Conservation (phyloP, 1,284 basidiomycete species). For the Xerocomus cyaneibrunnescens region DNA sequence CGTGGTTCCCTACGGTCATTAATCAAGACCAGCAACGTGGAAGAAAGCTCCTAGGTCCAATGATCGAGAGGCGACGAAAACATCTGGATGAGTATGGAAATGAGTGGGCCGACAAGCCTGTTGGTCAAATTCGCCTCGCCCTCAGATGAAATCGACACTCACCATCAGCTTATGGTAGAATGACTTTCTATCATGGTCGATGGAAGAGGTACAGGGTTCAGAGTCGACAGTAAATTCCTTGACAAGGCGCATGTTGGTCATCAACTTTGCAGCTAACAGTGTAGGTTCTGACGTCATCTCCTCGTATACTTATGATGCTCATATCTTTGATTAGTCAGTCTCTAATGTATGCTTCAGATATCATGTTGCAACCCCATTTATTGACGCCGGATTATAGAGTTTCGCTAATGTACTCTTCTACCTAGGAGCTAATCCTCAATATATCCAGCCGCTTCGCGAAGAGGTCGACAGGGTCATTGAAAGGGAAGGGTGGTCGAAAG, state of each 20-base stretch:
- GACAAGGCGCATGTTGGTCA: neutral
- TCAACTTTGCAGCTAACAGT: neutral
- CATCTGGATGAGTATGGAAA: constrained; percentile 25
- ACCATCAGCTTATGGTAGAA: too few relatives aligned
- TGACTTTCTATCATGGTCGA: constrained; percentile 47
- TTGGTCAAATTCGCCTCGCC: too few relatives aligned
- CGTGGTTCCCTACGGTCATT: neutral
- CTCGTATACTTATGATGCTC: neutral
- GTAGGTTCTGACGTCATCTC: neutral
- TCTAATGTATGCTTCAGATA: neutral
- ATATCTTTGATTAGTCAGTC: neutral
- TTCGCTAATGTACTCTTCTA: neutral
- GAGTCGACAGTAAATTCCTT: neutral
- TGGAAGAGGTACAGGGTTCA: constrained; percentile 13
- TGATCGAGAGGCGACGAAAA: constrained; percentile 39
- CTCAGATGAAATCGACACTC: too few relatives aligned
- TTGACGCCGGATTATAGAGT: neutral
- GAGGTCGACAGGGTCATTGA: too few relatives aligned
- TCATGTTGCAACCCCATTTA: neutral
- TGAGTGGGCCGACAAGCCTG: neutral
- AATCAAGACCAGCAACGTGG: neutral
- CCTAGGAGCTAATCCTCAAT: too few relatives aligned
- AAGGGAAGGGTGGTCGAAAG: too few relatives aligned
- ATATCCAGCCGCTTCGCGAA: too few relatives aligned
- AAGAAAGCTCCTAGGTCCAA: constrained; percentile 34